phyloP scores from a whole-genome alignment of 1,284 basidiomycete species.

The Cryptococcus sp. region DNA sequence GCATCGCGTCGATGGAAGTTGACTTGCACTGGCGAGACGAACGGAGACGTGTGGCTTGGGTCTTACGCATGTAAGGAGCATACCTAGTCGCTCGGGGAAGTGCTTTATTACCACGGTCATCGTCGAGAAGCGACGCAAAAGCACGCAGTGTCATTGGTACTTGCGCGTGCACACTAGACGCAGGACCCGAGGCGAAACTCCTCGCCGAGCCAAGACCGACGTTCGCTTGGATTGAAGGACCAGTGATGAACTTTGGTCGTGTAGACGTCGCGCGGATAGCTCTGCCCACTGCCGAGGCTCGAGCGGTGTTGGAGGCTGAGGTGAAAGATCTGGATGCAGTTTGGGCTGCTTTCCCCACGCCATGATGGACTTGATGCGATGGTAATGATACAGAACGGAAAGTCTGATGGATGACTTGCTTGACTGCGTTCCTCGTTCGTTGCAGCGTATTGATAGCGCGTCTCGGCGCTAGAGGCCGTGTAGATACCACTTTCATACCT shows the following conservation, averaged over 20 bases:
- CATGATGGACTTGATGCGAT: conserved; percentile 18
- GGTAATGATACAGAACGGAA: conserved; percentile 30
- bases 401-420: conserved; percentile 21
- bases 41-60: conserved; percentile 4
- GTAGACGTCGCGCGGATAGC: conserved; percentile 14
- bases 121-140: conserved; percentile 33
- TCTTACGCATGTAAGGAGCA: conserved; percentile 25
- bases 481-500: background rate
- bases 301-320: conserved; percentile 8
- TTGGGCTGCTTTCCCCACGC: conserved; percentile 18
- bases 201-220: conserved; percentile 42
- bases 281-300: conserved; percentile 10
- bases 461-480: conserved; percentile 1
- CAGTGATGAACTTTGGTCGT: conserved; percentile 18
- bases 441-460: conserved; percentile 12
- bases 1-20: conserved; percentile 31
- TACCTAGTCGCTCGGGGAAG: conserved; percentile 35
- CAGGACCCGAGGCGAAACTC: conserved; percentile 32
- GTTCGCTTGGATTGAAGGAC: conserved; percentile 27
- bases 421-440: conserved; percentile 11
- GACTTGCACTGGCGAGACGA: conserved; percentile 9
- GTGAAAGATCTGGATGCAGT: conserved; percentile 7
- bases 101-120: conserved; percentile 18
- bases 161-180: conserved; percentile 24
- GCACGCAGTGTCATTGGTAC: conserved; percentile 41